Conservation (phyloP, 2,329 filamentous ascomycete species). For the Fusarium verrucosum region DNA sequence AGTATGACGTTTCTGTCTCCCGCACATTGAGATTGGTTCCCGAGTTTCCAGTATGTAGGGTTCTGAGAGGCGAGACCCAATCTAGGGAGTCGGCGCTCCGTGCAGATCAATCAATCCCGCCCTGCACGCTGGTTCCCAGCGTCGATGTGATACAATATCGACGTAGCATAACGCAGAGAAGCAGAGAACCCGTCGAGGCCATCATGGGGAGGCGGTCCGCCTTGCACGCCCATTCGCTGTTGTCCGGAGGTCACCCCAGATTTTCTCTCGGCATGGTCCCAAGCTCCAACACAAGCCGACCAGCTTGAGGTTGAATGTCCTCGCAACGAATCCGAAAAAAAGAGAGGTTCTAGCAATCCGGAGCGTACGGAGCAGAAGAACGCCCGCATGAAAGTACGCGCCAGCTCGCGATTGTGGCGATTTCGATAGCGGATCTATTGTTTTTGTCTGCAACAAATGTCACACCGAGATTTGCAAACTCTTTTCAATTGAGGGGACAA, state of each 20-base stretch:
- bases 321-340: conserved; percentile 24
- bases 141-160: conserved; percentile 23
- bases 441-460: conserved; percentile 1
- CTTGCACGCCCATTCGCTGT: conserved; percentile 16
- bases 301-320: conserved; percentile 6
- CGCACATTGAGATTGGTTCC: conserved; percentile 9
- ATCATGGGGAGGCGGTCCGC: conserved; percentile 5
- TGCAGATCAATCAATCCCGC: conserved; percentile 1
- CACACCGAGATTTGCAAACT: conserved; percentile 6
- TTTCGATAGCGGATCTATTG: neutral
- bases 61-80: conserved; percentile 10
- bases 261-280: conserved; percentile 1
- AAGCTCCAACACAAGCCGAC: conserved; percentile 17
- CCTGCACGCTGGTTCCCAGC: conserved; percentile 4
- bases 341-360: neutral
- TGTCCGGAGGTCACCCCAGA: conserved; percentile 23
- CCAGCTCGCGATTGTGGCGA: conserved; percentile 32
- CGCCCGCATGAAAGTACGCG: neutral
- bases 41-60: conserved; percentile 9
- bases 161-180: conserved; percentile 4
- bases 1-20: conserved; percentile 26
- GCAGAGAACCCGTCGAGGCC: neutral
- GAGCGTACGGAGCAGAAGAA: neutral
- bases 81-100: conserved; percentile 2
- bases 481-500: neutral